Conservation (phyloP, 441 rosid genomes). For the Erysimum cheiri region DNA sequence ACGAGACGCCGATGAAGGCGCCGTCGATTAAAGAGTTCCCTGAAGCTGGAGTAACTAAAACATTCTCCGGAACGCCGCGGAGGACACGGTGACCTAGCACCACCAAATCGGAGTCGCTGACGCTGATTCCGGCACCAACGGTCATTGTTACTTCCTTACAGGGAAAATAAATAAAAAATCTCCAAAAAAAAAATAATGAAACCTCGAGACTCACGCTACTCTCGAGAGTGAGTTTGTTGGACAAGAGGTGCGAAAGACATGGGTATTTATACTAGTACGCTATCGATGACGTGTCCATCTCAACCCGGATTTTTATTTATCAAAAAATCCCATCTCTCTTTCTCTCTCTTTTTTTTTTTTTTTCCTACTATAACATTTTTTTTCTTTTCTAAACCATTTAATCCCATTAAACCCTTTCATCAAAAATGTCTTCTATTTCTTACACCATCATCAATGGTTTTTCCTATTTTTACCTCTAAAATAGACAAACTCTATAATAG, state of each 20-base stretch:
- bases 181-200: not conserved
- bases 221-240: not conserved
- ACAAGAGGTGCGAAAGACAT: not conserved
- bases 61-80: slow-evolving; percentile 55
- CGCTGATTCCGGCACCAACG: slow-evolving; percentile 65
- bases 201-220: slow-evolving; percentile 23
- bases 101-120: slow-evolving; percentile 59
- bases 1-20: slow-evolving; percentile 71
- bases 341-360: too few species aligned
- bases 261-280: slow-evolving; percentile 17
- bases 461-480: too few species aligned
- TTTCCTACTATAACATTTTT: too few species aligned
- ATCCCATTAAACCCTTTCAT: too few species aligned
- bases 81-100: slow-evolving; percentile 62
- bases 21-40: slow-evolving; percentile 58
- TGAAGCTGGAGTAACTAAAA: slow-evolving; percentile 56
- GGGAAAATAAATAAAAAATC: not conserved
- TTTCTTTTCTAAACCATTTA: too few species aligned
- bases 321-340: too few species aligned
- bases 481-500: too few species aligned
- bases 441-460: too few species aligned
- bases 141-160: slow-evolving; percentile 50
- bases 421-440: too few species aligned
- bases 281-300: slow-evolving; percentile 17
- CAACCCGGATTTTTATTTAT: too few species aligned